Conservation (phyloP, 1,284 basidiomycete species). For the Ganoderma meredithae region DNA sequence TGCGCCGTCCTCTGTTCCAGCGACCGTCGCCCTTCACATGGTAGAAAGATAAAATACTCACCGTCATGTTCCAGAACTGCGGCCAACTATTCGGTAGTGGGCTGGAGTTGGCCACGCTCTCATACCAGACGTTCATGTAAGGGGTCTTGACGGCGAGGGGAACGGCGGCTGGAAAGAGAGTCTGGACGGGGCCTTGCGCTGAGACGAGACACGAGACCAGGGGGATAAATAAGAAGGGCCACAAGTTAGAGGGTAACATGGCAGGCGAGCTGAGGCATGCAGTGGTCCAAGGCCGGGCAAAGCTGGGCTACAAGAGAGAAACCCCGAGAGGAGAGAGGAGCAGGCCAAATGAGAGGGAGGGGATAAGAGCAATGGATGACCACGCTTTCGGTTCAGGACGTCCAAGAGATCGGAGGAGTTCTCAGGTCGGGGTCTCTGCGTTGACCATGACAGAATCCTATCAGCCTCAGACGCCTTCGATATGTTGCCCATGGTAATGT, state of each 20-base stretch:
- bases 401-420: background rate
- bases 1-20: background rate
- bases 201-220: conserved; percentile 19
- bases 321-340: conserved; percentile 19
- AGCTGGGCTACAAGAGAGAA: conserved; percentile 9
- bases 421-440: background rate
- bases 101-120: background rate
- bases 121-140: conserved; percentile 27
- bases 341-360: background rate
- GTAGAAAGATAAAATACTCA: background rate
- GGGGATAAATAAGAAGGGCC: conserved; percentile 20
- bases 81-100: conserved; percentile 18
- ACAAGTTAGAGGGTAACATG: conserved; percentile 19
- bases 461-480: conserved; percentile 6
- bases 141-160: conserved; percentile 28
- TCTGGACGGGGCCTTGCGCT: conserved; percentile 23
- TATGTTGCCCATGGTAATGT: too few relatives aligned
- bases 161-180: conserved; percentile 22
- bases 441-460: background rate
- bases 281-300: conserved; percentile 5
- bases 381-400: background rate
- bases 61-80: conserved; percentile 20
- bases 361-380: background rate
- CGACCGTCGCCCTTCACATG: too few relatives aligned
- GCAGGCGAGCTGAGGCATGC: background rate